A percentile compares a stretch with the other conserved stretches of the same genome.
phyloP scores from a whole-genome alignment of 805 yeast species.

The Kluyveromyces siamensis region DNA sequence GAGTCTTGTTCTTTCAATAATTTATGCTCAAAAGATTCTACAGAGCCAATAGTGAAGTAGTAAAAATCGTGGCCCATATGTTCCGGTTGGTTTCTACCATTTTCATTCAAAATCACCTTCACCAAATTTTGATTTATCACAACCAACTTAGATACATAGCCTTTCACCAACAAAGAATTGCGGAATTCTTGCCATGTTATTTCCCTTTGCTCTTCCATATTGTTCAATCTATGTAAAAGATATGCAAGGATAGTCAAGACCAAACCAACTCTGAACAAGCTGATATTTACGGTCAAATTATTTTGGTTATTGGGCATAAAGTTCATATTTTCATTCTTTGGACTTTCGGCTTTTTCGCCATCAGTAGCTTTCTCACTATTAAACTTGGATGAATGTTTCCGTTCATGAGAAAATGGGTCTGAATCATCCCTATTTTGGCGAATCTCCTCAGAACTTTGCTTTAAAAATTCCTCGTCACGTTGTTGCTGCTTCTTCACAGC shows the following conservation, averaged over 20 bases:
- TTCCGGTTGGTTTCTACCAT: slow-evolving; percentile 42
- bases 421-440: neutral
- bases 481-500: slow-evolving; percentile 16
- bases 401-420: slow-evolving; percentile 11
- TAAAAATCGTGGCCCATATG: slow-evolving; percentile 29
- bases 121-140: slow-evolving; percentile 75
- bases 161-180: slow-evolving; percentile 61
- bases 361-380: slow-evolving; percentile 10
- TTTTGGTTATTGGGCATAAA: slow-evolving; percentile 22
- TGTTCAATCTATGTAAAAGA: slow-evolving; percentile 23
- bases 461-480: slow-evolving; percentile 1
- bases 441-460: slow-evolving; percentile 3
- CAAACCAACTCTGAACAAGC: slow-evolving; percentile 28
- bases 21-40: slow-evolving; percentile 78
- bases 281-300: slow-evolving; percentile 25
- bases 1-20: slow-evolving; percentile 69
- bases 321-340: slow-evolving; percentile 12
- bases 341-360: slow-evolving; percentile 9
- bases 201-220: slow-evolving; percentile 36
- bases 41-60: slow-evolving; percentile 77
- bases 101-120: slow-evolving; percentile 55
- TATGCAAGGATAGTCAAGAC: slow-evolving; percentile 27
- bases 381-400: slow-evolving; percentile 10
- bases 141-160: slow-evolving; percentile 60
- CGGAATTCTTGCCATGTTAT: slow-evolving; percentile 91